A percentile compares a stretch with the other conserved stretches of the same genome.
These are phyloP conservation scores for Myriosclerotinia scirpicola DNA, from an alignment of 2,329 filamentous ascomycete species.

Conservation along the genomic window DNA sequence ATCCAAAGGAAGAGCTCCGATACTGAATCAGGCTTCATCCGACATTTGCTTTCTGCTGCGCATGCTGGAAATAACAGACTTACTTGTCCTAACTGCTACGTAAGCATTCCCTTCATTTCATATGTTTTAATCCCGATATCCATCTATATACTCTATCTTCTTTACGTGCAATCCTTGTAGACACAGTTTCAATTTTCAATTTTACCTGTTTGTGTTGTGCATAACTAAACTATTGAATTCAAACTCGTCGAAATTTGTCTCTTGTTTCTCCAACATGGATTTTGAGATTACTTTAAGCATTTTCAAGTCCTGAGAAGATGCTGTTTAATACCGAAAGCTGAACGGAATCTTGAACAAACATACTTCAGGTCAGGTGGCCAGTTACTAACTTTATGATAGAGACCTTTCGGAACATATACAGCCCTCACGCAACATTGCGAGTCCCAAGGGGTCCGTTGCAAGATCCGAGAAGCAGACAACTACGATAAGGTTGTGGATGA, in stretches of 20 bases:
- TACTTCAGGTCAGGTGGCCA: neutral
- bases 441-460: slow-evolving; percentile 46
- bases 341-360: neutral
- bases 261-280: neutral
- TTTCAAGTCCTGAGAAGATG: neutral
- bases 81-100: slow-evolving; percentile 14
- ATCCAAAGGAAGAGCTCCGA: slow-evolving; percentile 27
- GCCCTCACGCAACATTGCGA: slow-evolving; percentile 53
- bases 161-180: neutral
- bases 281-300: neutral
- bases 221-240: neutral
- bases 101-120: neutral
- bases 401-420: slow-evolving; percentile 44
- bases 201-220: neutral
- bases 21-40: slow-evolving; percentile 26
- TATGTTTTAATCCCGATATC: neutral
- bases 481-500: slow-evolving; percentile 45
- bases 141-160: too few relatives aligned
- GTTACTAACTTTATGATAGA: slow-evolving; percentile 2
- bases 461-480: slow-evolving; percentile 45
- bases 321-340: neutral
- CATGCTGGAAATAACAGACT: slow-evolving; percentile 42
- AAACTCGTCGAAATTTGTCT: neutral
- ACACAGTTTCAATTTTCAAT: neutral
- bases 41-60: slow-evolving; percentile 48